Conservation (phyloP, 345 rosid species). For the Psidium guajava region DNA sequence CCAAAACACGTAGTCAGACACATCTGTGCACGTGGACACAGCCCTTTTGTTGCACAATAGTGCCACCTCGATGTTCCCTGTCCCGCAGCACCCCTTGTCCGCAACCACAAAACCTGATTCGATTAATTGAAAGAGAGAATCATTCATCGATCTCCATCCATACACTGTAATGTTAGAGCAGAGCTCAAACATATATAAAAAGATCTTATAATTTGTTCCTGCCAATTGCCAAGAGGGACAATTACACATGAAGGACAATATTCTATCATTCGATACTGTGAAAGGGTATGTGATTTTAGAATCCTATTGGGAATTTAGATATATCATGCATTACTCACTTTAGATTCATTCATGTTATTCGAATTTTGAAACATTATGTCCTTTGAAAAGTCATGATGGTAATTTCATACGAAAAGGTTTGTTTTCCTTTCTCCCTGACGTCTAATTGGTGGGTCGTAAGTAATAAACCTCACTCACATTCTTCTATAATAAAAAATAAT, state of each 20-base stretch:
- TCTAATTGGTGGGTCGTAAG: too few relatives aligned
- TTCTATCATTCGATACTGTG: neutral
- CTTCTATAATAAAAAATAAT: too few relatives aligned
- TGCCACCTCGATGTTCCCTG: constrained; percentile 30
- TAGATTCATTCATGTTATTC: too few relatives aligned
- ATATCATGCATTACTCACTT: neutral
- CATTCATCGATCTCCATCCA: neutral
- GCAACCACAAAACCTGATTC: constrained; percentile 22
- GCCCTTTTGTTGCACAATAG: constrained; percentile 26
- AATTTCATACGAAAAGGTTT: too few relatives aligned
- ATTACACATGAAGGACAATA: neutral
- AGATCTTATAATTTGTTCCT: neutral
- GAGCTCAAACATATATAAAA: neutral
- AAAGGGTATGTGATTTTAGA: neutral
- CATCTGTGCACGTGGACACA: constrained; percentile 27
- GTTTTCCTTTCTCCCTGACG: too few relatives aligned
- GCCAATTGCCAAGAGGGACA: neutral
- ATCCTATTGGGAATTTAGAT: neutral
- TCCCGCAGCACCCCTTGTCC: constrained; percentile 50
- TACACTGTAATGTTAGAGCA: neutral
- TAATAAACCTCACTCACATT: too few relatives aligned
- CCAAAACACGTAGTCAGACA: constrained; percentile 43
- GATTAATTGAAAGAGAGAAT: neutral
- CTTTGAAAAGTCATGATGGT: too few relatives aligned
- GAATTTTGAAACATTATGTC: too few relatives aligned